Base-by-base conservation (phyloP, 352 stramenopile species). In the Globisporangium perplexum region DNA sequence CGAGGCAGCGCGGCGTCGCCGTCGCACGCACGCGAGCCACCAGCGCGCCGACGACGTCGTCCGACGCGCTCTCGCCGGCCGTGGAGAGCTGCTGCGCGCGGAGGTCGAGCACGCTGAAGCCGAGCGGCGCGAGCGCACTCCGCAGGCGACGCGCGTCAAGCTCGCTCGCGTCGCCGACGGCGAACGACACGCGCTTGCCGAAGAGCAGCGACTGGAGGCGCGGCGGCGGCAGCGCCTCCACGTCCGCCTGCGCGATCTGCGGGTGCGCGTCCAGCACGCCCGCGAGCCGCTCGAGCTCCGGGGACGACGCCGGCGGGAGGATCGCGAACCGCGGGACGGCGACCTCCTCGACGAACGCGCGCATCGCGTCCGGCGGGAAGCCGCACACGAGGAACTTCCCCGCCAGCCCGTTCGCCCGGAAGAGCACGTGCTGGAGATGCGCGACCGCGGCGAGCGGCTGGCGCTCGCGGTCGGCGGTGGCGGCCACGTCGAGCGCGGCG, bases 361-460 rank as follows among this genome's bases (percentile, higher is more conserved):
- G 20, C 20, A 57, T 36, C 46, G 63, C 55, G 31, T 26, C 53
- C 43, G 42, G 43, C 46, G 67, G 65, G 47, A 74, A 77, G 42
- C 65, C 57, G 45, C 65, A 63, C n/a, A 75, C 23, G 15, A 78
- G 35, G 36, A 68, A 59, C 47, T 65, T 74, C 8, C 63, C 42
- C 8, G 64, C 42, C 50, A 50, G 44, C 61, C 65, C 52, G 22
- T 55, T 54, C 22, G 23, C n/a, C 11, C 55, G 52, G 26, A 75
- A 42, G 48, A 77, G 42, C 0, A 75, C 30, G 7, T 60, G 44
- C 23, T 50, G 49, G 28, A 78, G 47, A 24, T 53, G 50, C 28
- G 54, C 39, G 24, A 59, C 24, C 14, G 39, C 55, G 20, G 38
- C 24, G 7, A 33, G 31, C 18, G 36, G 46, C 30, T 41, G n/a